Conservation (phyloP, 2,329 filamentous ascomycete species). For the Lasiodiplodia sp. region DNA sequence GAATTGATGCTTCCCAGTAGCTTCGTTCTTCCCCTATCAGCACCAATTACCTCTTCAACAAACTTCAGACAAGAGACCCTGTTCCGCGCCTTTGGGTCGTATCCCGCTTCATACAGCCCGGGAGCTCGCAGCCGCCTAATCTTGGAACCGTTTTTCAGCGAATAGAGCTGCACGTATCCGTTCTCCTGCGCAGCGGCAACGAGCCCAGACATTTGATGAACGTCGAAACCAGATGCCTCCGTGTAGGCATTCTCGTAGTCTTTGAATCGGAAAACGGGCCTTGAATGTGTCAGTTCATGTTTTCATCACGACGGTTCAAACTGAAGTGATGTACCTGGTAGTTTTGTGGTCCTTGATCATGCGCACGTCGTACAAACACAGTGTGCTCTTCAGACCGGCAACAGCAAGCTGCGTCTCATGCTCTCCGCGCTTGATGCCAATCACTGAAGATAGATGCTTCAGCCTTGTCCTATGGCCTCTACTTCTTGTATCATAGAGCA, state of each 20-base stretch:
- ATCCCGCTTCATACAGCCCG: neutral
- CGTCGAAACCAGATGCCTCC: conserved; percentile 40
- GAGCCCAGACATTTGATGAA: conserved; percentile 41
- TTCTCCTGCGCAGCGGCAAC: conserved; percentile 43
- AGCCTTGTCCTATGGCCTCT: conserved; percentile 6
- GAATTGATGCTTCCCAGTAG: conserved; percentile 24
- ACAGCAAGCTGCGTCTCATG: conserved; percentile 29
- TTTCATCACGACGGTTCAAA: conserved; percentile 14
- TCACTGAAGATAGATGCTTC: conserved; percentile 18
- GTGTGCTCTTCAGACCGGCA: conserved; percentile 29
- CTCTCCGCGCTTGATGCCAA: conserved; percentile 23
- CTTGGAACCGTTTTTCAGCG: conserved; percentile 44
- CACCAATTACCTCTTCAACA: conserved; percentile 37
- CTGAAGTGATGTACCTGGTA: conserved; percentile 28
- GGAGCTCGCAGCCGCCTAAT: conserved; percentile 30
- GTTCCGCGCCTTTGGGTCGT: conserved; percentile 10
- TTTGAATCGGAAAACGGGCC: conserved; percentile 40
- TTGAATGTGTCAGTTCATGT: conserved; percentile 23
- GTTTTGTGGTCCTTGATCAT: conserved; percentile 34
- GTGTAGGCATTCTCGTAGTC: conserved; percentile 38
- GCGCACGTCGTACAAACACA: conserved; percentile 34
- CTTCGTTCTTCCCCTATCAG: conserved; percentile 33
- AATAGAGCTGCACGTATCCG: conserved; percentile 39
- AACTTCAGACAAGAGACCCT: conserved; percentile 41
- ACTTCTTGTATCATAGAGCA: conserved; percentile 25